A percentile compares a stretch with the other conserved stretches of the same genome.
Evolutionary conservation across 768 basidiomycete genomes (phyloP).

Genomic region (Phylloporus sp.): DNA sequence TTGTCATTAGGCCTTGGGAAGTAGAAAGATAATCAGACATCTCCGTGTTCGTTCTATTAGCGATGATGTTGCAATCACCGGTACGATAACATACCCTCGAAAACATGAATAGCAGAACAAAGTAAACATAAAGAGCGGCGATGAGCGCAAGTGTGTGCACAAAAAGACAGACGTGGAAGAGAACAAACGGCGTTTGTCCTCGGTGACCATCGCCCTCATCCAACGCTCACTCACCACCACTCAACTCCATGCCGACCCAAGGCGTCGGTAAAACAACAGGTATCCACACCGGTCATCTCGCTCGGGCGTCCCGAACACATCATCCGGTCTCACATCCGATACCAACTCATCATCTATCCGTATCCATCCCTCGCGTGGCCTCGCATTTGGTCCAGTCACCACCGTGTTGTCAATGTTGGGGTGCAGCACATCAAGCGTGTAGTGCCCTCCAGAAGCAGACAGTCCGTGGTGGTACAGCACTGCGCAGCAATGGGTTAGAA

Average conservation of each 20-base stretch:
- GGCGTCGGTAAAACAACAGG: constrained; percentile 76
- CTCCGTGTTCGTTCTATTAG: not conserved
- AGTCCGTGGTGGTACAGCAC: constrained; percentile 92
- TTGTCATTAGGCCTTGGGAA: too few relatives aligned
- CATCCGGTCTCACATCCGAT: constrained; percentile 62
- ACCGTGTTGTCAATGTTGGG: constrained; percentile 52
- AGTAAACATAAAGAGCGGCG: not conserved
- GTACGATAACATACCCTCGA: not conserved
- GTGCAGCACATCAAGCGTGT: constrained; percentile 87
- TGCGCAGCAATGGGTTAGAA: constrained; percentile 22
- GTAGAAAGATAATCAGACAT: too few relatives aligned
- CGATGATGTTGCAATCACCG: not conserved
- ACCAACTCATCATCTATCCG: constrained; percentile 93
- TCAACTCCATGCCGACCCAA: constrained; percentile 22
- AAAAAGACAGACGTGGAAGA: not conserved
- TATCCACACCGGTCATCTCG: constrained; percentile 76
- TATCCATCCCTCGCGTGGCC: constrained; percentile 72
- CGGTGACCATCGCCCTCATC: not conserved
- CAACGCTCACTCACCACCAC: too few relatives aligned
- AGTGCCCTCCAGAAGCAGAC: constrained; percentile 91
- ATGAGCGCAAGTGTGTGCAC: not conserved
- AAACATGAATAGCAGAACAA: not conserved
- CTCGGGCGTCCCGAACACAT: constrained; percentile 59
- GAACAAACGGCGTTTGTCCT: not conserved
- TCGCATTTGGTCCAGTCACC: constrained; percentile 11